phyloP scores from a whole-genome alignment of 805 yeast genomes.

The Candida arabinofermentans region DNA sequence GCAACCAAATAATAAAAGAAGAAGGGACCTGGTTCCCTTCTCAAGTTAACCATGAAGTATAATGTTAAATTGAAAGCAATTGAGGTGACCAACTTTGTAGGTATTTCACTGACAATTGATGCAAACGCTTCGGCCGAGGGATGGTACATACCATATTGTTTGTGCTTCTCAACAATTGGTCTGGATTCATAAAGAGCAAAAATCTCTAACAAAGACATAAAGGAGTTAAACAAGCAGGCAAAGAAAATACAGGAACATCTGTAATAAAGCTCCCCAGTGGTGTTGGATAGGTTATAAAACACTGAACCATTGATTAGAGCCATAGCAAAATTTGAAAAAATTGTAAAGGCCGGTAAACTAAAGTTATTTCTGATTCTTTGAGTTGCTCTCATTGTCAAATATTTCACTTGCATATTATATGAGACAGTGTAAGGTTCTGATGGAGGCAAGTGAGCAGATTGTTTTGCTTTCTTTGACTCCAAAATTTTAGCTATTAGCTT shows the following conservation, averaged over 20 bases:
- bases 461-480: constrained; percentile 37
- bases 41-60: constrained; percentile 52
- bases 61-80: constrained; percentile 45
- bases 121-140: constrained; percentile 62
- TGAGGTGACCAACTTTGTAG: constrained; percentile 42
- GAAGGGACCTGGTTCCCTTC: constrained; percentile 49
- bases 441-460: constrained; percentile 43
- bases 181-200: constrained; percentile 51
- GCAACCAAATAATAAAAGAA: constrained; percentile 48
- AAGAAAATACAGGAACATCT: constrained; percentile 67
- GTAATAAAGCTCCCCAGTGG: constrained; percentile 46
- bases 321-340: constrained; percentile 46
- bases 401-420: constrained; percentile 47
- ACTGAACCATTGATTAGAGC: constrained; percentile 54
- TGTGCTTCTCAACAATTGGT: constrained; percentile 56
- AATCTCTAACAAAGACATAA: constrained; percentile 57
- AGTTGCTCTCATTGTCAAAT: constrained; percentile 41
- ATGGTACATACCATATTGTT: constrained; percentile 51
- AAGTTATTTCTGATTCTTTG: constrained; percentile 50
- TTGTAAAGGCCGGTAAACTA: constrained; percentile 38
- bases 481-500: constrained; percentile 25
- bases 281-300: constrained; percentile 44
- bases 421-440: constrained; percentile 53
- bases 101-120: constrained; percentile 54
- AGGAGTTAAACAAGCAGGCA: constrained; percentile 59